Evolutionary conservation across 768 basidiomycete species (phyloP).

Genomic region (Nidularia pulvinata): DNA sequence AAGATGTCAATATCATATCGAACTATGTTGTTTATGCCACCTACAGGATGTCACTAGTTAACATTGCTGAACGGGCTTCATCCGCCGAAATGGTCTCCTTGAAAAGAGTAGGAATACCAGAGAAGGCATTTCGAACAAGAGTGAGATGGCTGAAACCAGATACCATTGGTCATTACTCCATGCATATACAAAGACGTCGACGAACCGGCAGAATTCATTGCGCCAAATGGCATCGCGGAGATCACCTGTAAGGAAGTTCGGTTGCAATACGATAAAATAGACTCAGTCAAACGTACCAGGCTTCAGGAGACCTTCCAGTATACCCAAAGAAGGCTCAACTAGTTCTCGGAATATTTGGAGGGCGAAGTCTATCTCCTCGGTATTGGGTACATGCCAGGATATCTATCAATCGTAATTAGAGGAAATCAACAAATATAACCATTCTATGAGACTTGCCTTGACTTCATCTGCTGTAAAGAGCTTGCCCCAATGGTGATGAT

Average conservation of each 20-base stretch:
- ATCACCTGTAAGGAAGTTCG: conserved; percentile 25
- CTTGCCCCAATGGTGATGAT: conserved; percentile 82
- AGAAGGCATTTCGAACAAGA: conserved; percentile 73
- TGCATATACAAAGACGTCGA: conserved; percentile 2
- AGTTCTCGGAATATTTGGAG: conserved; percentile 67
- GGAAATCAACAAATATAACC: background rate
- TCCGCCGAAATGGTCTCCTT: conserved; percentile 51
- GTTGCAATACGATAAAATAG: conserved; percentile 2
- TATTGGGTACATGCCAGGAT: conserved; percentile 77
- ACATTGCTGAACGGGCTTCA: conserved; percentile 37
- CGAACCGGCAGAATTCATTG: conserved; percentile 83
- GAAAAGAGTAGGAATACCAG: conserved; percentile 69
- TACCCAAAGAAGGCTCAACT: conserved; percentile 59
- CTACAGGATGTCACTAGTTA: conserved; percentile 71
- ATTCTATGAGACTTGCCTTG: conserved; percentile 37
- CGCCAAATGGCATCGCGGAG: conserved; percentile 67
- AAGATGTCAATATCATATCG: background rate
- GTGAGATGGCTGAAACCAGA: conserved; percentile 51
- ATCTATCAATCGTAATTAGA: conserved; percentile 33
- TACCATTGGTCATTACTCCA: background rate
- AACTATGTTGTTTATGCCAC: conserved; percentile 12
- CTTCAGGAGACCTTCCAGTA: conserved; percentile 56
- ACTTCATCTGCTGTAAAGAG: conserved; percentile 70
- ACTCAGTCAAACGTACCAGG: conserved; percentile 32
- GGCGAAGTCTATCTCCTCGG: conserved; percentile 74